A percentile compares a stretch with the other conserved stretches of the same genome.
These are phyloP conservation scores for Pleurostoma richardsiae DNA, from an alignment of 2,329 filamentous ascomycete genomes.

Conservation along the genomic window DNA sequence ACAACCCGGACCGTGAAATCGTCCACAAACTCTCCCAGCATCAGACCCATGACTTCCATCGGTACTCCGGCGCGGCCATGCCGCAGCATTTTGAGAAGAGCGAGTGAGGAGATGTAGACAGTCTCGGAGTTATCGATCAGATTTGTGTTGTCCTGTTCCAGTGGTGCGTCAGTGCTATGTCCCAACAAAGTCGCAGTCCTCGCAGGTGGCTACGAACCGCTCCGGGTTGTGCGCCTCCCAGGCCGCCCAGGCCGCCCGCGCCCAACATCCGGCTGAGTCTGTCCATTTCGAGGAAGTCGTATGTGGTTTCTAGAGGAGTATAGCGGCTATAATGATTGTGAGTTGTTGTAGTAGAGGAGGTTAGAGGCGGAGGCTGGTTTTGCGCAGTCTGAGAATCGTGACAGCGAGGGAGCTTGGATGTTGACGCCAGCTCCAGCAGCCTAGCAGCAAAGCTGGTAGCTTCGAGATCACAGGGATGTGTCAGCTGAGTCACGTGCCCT, in stretches of 20 bases:
- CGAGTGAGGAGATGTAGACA: slow-evolving; percentile 97
- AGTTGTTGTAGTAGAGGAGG: too few relatives aligned
- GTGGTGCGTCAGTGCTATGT: too few relatives aligned
- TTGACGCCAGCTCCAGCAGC: slow-evolving; percentile 26
- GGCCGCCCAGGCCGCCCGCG: slow-evolving; percentile 64
- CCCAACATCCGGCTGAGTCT: slow-evolving; percentile 86
- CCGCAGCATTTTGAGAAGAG: slow-evolving; percentile 95
- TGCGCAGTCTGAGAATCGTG: background rate
- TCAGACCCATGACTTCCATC: slow-evolving; percentile 99
- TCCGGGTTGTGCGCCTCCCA: slow-evolving; percentile 55
- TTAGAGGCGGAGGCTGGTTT: background rate
- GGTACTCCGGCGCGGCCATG: slow-evolving; percentile 96
- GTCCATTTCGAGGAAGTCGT: slow-evolving; percentile 59
- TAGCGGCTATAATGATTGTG: too few relatives aligned
- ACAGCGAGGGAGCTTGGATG: slow-evolving; percentile 7
- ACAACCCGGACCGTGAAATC: slow-evolving; percentile 98
- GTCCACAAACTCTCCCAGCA: slow-evolving; percentile 98
- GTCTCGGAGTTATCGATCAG: slow-evolving; percentile 99
- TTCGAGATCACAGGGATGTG: too few relatives aligned
- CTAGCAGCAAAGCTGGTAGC: slow-evolving; percentile 15
- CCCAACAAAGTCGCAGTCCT: background rate
- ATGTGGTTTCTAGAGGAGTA: too few relatives aligned
- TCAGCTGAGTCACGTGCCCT: too few relatives aligned
- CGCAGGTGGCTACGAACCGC: slow-evolving; percentile 42
- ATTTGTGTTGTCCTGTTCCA: slow-evolving; percentile 71